Evolutionary conservation across 192 early-diverging fungal species (phyloP), one percentile per base, ranked within the genome.

Genomic region (Backusella luteola): DNA sequence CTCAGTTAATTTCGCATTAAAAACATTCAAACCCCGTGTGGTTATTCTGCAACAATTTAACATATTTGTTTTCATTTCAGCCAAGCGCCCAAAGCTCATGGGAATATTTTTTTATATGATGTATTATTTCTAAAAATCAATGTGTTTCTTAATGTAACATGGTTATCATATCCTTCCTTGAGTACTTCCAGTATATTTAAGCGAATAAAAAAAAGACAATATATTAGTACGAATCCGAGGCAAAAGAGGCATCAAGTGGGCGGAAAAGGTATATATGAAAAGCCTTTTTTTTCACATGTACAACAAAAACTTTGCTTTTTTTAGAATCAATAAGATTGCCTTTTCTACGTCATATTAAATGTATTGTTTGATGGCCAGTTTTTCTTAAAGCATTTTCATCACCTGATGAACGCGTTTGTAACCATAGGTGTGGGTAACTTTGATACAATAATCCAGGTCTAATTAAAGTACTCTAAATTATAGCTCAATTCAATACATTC

Each of bases 41-140:
- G 56, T 12, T 63, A 63, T 63, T 63, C 21, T 29, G 56, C 56
- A 23, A 63, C 56, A 63, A 29, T 63, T 63, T 29, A 63, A 63
- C 56, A 63, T 63, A 63, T 63, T 63, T 63, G 56, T 63, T 63
- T 63, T 63, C 29, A 63, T 63, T 63, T 63, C 11, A 63, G 56
- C 56, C 26, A 63, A 63, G 23, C 56, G 26, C 26, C 56, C 26
- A 63, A 63, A 14, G 56, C 56, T 63, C 8, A 29, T 63, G 56
- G 56, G 56, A 63, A 63, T 63, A 26, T 63, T 63, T 63, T 53
- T 63, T 63, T 29, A 11, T 14, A 21, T 63, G 21, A 63, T 29
- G 2, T 23, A 26, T 29, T 29, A 29, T 63, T 63, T 63, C 26
- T 63, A 63, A 29, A 29, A 63, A 23, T 21, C 3, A 23, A 63